A percentile compares a stretch with the other conserved stretches of the same genome.
Conservation (phyloP, 2,329 filamentous ascomycete genomes). For the Aspergillus fijiensis region DNA sequence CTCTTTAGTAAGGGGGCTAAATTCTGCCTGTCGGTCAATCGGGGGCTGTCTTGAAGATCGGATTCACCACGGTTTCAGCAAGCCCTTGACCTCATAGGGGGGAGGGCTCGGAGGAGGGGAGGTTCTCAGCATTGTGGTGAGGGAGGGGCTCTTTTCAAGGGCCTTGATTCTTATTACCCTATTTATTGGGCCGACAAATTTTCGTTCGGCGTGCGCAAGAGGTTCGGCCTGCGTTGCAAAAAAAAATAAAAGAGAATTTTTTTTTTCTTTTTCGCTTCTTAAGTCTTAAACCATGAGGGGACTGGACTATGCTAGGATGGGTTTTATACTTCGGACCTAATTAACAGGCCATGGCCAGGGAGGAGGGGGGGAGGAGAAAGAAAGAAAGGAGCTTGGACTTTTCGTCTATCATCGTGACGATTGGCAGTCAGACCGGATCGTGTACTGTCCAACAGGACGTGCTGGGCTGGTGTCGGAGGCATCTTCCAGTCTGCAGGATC, state of each 20-base stretch:
- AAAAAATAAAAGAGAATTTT: neutral
- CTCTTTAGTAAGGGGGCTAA: neutral
- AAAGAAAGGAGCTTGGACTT: neutral
- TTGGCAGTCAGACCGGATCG: constrained; percentile 1
- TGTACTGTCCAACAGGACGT: neutral
- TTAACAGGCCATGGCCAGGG: neutral
- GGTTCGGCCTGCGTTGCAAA: neutral
- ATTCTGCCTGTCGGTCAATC: neutral
- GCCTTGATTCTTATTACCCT: constrained; percentile 1
- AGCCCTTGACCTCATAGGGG: constrained; percentile 6
- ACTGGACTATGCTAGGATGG: neutral
- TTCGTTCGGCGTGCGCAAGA: neutral
- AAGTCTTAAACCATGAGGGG: neutral
- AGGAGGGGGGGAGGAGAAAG: neutral
- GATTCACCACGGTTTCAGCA: constrained; percentile 10
- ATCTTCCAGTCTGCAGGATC: constrained; percentile 2
- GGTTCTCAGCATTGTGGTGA: neutral
- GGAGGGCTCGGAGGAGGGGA: neutral
- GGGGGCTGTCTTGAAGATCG: neutral
- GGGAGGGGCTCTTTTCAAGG: neutral
- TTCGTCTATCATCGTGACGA: constrained; percentile 3
- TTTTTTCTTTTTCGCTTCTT: neutral
- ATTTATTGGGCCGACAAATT: constrained; percentile 1
- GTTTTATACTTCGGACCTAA: constrained; percentile 8
- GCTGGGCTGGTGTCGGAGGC: neutral